phyloP scores from a whole-genome alignment of 345 rosid genomes.

The Punica granatum region DNA sequence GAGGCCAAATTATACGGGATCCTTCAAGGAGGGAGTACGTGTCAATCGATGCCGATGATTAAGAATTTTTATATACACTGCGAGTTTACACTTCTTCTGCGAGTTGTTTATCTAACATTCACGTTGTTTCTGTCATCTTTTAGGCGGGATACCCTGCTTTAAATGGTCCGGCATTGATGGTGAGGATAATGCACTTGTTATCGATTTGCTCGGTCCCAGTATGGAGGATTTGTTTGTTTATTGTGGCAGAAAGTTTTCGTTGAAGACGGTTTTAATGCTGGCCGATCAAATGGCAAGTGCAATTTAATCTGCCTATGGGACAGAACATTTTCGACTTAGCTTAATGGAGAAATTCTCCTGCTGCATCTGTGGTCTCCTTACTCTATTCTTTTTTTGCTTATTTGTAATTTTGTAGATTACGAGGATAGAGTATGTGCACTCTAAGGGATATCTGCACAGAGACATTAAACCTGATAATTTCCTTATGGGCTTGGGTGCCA shows the following conservation, averaged over 20 bases:
- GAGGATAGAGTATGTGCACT: slow-evolving; percentile 83
- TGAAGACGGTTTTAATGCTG: slow-evolving; percentile 80
- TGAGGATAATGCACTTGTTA: too few relatives aligned
- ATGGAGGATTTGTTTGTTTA: slow-evolving; percentile 81
- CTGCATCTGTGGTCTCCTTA: background rate
- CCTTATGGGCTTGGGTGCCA: slow-evolving; percentile 83
- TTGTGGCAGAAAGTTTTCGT: slow-evolving; percentile 62
- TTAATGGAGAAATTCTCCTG: background rate
- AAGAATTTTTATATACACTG: too few relatives aligned
- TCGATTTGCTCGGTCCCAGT: too few relatives aligned
- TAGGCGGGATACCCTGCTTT: slow-evolving; percentile 81
- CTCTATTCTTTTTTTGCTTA: slow-evolving; percentile 5
- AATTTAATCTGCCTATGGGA: too few relatives aligned
- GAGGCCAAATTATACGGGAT: slow-evolving; percentile 79
- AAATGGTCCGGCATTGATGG: too few relatives aligned
- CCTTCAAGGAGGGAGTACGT: slow-evolving; percentile 94
- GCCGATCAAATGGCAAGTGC: slow-evolving; percentile 83
- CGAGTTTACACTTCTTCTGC: slow-evolving; percentile 18
- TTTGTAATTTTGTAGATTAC: slow-evolving; percentile 58
- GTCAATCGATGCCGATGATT: too few relatives aligned
- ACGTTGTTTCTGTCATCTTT: slow-evolving; percentile 13
- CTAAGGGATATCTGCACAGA: slow-evolving; percentile 77
- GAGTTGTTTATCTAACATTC: background rate
- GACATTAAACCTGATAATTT: slow-evolving; percentile 89
- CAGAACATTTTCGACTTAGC: background rate